Evolutionary conservation across 371 early-diverging fungal species (phyloP).

Genomic region (Apophysomyces sp.): DNA sequence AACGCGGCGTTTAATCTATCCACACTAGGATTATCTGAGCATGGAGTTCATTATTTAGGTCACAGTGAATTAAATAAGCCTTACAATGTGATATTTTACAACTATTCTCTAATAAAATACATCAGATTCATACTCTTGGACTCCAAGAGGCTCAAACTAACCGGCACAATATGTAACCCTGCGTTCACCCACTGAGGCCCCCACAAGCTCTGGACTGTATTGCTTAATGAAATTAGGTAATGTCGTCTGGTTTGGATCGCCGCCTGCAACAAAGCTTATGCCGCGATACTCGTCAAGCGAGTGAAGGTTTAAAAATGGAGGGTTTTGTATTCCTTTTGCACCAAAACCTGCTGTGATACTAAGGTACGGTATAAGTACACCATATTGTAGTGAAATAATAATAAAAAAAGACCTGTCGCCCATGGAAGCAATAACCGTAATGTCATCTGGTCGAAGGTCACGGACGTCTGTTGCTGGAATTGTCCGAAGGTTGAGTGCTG

Average conservation of each 20-base stretch:
- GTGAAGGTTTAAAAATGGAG: constrained; percentile 5
- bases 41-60: background rate
- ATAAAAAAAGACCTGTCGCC: constrained; percentile 32
- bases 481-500: background rate
- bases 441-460: constrained; percentile 18
- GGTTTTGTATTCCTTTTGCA: constrained; percentile 18
- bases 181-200: constrained; percentile 27
- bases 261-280: constrained; percentile 28
- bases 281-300: constrained; percentile 34
- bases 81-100: background rate
- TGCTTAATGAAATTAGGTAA: constrained; percentile 29
- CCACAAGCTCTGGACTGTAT: constrained; percentile 19
- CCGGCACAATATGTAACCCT: constrained; percentile 22
- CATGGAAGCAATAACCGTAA: constrained; percentile 14
- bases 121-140: background rate
- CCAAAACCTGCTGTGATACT: constrained; percentile 37
- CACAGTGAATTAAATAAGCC: background rate
- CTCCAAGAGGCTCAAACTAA: background rate
- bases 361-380: background rate
- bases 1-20: constrained; percentile 46
- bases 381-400: background rate
- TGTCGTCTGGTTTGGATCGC: constrained; percentile 28
- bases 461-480: constrained; percentile 8
- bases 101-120: constrained; percentile 17
- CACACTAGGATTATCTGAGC: background rate